Percentiles rank a stretch among this genome's conserved stretches.
These are phyloP conservation scores for Xylariaceae sp. DNA, from an alignment of 2,329 filamentous ascomycete species.

Conservation along the genomic window DNA sequence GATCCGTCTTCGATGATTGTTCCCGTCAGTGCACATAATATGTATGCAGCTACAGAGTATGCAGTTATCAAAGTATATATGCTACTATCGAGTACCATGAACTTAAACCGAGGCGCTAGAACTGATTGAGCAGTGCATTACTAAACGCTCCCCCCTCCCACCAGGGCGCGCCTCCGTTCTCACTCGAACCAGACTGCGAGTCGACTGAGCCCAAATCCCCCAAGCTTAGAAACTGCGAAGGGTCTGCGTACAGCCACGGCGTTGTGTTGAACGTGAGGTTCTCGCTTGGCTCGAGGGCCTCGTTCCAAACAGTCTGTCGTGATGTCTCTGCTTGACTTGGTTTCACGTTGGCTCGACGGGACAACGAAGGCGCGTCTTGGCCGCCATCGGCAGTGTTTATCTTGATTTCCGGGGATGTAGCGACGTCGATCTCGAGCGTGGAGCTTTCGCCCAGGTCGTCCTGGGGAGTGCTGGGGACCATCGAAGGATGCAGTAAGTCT, in stretches of 20 bases:
- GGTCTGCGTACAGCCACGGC: conserved; percentile 19
- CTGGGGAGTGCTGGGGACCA: conserved; percentile 7
- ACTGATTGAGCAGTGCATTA: conserved; percentile 18
- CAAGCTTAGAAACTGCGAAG: conserved; percentile 17
- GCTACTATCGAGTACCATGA: background rate
- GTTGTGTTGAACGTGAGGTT: conserved; percentile 21
- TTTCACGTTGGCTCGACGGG: conserved; percentile 15
- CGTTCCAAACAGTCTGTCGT: conserved; percentile 16
- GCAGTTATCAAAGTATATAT: background rate
- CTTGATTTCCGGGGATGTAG: conserved; percentile 20
- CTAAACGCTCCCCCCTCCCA: conserved; percentile 15
- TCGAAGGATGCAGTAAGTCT: conserved; percentile 14
- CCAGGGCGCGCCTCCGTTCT: conserved; percentile 13
- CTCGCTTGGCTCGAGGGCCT: conserved; percentile 16
- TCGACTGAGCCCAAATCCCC: conserved; percentile 20
- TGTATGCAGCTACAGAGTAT: background rate
- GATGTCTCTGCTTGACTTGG: conserved; percentile 13
- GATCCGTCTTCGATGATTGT: too few species aligned
- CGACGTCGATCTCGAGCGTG: conserved; percentile 19
- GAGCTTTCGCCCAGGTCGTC: conserved; percentile 16
- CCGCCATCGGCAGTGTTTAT: conserved; percentile 19
- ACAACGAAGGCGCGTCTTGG: conserved; percentile 18
- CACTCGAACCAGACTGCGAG: conserved; percentile 12
- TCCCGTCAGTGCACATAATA: background rate
- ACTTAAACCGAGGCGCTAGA: conserved; percentile 1